Percentiles rank a stretch among this genome's conserved stretches.
Conservation (phyloP, 2,329 filamentous ascomycete genomes). For the Apiospora aurea region DNA sequence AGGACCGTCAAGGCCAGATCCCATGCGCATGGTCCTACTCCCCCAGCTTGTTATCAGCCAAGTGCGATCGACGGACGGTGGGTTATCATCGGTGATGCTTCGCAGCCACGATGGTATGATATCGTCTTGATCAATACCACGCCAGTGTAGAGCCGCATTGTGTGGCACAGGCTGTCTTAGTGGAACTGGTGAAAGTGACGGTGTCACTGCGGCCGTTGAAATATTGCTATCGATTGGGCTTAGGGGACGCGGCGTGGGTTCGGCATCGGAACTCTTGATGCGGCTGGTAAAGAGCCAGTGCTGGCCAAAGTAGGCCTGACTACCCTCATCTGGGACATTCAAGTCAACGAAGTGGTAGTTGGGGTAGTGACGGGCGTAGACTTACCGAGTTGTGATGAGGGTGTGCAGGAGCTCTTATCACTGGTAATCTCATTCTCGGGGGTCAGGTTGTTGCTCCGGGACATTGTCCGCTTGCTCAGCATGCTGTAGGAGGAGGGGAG, state of each 20-base stretch:
- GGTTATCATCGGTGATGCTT: neutral
- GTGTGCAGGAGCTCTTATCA: no score
- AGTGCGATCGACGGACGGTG: neutral
- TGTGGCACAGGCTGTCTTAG: neutral
- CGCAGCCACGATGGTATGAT: slow-evolving; percentile 2
- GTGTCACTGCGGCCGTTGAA: neutral
- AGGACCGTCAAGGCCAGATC: slow-evolving; percentile 15
- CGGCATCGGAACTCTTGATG: neutral
- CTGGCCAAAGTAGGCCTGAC: neutral
- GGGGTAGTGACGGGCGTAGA: no score
- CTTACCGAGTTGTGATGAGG: neutral
- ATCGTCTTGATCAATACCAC: neutral
- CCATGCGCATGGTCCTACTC: neutral
- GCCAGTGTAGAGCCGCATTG: neutral
- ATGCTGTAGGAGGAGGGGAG: slow-evolving; percentile 21
- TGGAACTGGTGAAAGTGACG: neutral
- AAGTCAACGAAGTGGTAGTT: no score
- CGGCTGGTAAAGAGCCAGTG: neutral
- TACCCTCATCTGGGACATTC: neutral
- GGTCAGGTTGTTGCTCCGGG: neutral
- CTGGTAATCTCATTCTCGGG: neutral
- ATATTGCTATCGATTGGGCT: slow-evolving; percentile 1
- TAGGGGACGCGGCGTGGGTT: neutral
- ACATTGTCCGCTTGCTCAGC: neutral
- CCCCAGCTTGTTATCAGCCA: neutral